phyloP scores from a whole-genome alignment of 495 filamentous ascomycete genomes.

The Friedmanniomyces simplex region DNA sequence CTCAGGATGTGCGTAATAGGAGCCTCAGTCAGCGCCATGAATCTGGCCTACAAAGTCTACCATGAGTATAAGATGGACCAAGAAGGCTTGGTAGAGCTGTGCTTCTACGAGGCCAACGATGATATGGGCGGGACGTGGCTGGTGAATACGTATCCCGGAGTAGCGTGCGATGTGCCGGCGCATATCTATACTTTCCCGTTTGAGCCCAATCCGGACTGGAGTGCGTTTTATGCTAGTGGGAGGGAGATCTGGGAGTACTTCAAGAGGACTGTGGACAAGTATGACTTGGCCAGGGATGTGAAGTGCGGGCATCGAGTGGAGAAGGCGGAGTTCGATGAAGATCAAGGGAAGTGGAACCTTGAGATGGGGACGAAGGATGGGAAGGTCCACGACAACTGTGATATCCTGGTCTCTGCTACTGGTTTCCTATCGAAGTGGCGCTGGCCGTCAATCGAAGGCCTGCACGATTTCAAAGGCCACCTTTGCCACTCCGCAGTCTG shows the following conservation, averaged over 20 bases:
- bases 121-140: conserved; percentile 31
- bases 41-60: conserved; percentile 30
- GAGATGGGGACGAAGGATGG: conserved; percentile 1
- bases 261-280: conserved; percentile 16
- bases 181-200: conserved; percentile 19
- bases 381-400: conserved; percentile 13
- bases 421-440: conserved; percentile 24
- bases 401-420: conserved; percentile 28
- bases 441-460: conserved; percentile 22
- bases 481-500: conserved; percentile 19
- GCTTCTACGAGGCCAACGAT: conserved; percentile 29
- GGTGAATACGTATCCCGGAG: conserved; percentile 27
- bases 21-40: conserved; percentile 27
- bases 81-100: conserved; percentile 23
- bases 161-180: conserved; percentile 20
- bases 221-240: conserved; percentile 28
- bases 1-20: conserved; percentile 27
- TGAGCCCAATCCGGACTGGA: conserved; percentile 31
- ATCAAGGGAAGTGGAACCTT: conserved; percentile 8
- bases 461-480: conserved; percentile 25
- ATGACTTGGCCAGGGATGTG: conserved; percentile 19
- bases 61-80: conserved; percentile 18
- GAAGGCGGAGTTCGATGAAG: conserved; percentile 23
- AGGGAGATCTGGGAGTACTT: conserved; percentile 32
- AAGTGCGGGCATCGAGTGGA: conserved; percentile 26